Base-by-base conservation (phyloP, 768 basidiomycete genomes). In the Serendipita vermifera region DNA sequence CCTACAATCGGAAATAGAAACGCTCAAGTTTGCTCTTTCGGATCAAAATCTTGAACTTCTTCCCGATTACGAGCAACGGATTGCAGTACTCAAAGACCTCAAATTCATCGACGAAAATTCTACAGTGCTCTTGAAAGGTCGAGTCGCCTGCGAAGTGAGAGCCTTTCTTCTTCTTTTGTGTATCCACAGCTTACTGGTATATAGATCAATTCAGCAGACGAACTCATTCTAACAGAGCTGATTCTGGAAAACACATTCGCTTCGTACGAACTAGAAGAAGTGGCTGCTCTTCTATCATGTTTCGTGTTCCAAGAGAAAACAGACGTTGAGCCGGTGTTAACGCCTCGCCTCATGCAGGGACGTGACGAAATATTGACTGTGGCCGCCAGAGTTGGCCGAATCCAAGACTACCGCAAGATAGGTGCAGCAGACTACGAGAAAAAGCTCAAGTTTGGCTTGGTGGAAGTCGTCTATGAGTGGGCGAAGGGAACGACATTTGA, bases 221-320 rank as follows among this genome's bases (percentile, higher is more conserved):
- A 98, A 64, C 85, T 99, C 24, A 80, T 99, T 46, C 74, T 98
- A 43, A 99, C 96, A 0, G 96, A 99, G 64, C 79, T 99, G 53
- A 94, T 99, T 56, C 77, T 98, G 54, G 96, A 99, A 65, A 99
- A 99, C 65, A 86, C 87, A 0, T 73, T 98, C 27, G 89, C 90
- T 4, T 72, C 73, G 13, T 98, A 88, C 66, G 91, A 91, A 41
- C 89, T 96, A 0, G 90, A 91, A 67, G 96, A 98, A 70, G 90
- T 94, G 53, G 96, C 94, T 36, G 93, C 96, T 2, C 76, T 99
- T 26, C 76, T 99, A 3, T 97, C 94, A 3, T 87, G 87, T 65
- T 98, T 99, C 66, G 85, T 99, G 38, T 99, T 99, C 69, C 96
- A 98, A 67, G 96, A 99, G 67, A 98, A 96, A 72, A 91, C 92